These are phyloP conservation scores for Zygosaccharomyces pseudobailii DNA, from an alignment of 1,139 yeast species.

Conservation along the genomic window DNA sequence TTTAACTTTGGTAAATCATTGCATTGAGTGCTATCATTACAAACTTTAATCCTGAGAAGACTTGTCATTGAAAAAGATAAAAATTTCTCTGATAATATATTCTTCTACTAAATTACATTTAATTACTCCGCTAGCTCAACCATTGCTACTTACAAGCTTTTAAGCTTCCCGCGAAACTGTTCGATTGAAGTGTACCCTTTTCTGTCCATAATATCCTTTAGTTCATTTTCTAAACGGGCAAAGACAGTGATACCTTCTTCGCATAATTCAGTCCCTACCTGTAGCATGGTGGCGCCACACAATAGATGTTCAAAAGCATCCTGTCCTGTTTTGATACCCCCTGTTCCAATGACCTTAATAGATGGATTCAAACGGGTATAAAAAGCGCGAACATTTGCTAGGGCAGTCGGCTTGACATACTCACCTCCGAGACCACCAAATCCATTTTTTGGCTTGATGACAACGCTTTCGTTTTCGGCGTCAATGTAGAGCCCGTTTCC, in stretches of 20 bases:
- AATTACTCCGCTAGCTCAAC: too few species aligned
- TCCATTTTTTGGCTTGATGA: constrained; percentile 30
- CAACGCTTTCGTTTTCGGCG: constrained; percentile 26
- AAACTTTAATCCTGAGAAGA: too few species aligned
- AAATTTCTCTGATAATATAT: too few species aligned
- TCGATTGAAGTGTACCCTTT: constrained; percentile 29
- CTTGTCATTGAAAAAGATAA: too few species aligned
- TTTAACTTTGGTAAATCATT: too few species aligned
- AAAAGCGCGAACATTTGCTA: constrained; percentile 31
- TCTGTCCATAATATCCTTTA: constrained; percentile 23
- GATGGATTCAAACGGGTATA: constrained; percentile 28
- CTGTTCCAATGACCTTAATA: constrained; percentile 30
- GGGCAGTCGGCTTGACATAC: constrained; percentile 31
- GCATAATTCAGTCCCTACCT: constrained; percentile 28
- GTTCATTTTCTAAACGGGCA: constrained; percentile 22
- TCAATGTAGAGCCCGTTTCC: constrained; percentile 31
- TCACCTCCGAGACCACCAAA: constrained; percentile 34
- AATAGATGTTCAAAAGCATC: constrained; percentile 31
- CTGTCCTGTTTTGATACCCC: constrained; percentile 28
- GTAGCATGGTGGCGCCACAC: constrained; percentile 32
- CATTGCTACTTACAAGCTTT: constrained; percentile 11
- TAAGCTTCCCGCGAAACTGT: constrained; percentile 30
- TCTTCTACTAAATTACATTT: too few species aligned
- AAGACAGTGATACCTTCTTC: constrained; percentile 27
- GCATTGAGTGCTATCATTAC: too few species aligned